phyloP scores from a whole-genome alignment of 1,139 yeast species.

The Blastobotrys illinoisensis region DNA sequence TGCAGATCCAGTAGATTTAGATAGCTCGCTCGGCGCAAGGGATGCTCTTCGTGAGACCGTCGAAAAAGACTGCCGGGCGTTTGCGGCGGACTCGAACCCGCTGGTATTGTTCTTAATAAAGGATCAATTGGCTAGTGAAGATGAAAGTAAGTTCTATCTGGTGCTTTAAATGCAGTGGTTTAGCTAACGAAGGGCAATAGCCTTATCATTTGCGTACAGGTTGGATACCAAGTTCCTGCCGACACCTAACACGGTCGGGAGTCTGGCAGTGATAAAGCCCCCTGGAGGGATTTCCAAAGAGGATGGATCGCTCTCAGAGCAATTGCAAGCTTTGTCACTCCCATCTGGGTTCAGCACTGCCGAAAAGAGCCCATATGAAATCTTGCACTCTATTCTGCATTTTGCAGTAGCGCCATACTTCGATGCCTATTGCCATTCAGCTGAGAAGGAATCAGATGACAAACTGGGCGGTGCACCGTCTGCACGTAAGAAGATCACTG shows the following conservation, averaged over 20 bases:
- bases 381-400: conserved; percentile 52
- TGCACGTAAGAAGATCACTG: conserved; percentile 53
- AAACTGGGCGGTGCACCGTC: conserved; percentile 20
- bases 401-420: conserved; percentile 51
- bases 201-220: conserved; percentile 8
- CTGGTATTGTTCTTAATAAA: conserved; percentile 24
- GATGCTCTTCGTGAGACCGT: conserved; percentile 10
- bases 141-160: conserved; percentile 6
- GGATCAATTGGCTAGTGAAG: conserved; percentile 9
- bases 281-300: conserved; percentile 12
- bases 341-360: not conserved
- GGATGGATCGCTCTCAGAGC: not conserved
- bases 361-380: conserved; percentile 41
- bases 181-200: no score
- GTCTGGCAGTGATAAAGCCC: conserved; percentile 43
- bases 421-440: conserved; percentile 36
- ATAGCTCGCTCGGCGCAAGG: conserved; percentile 18
- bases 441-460: conserved; percentile 14
- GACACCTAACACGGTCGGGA: conserved; percentile 15
- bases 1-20: conserved; percentile 21
- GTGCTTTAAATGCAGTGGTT: no score
- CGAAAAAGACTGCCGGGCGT: conserved; percentile 13
- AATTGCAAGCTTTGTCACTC: not conserved
- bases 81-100: conserved; percentile 23
- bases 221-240: conserved; percentile 14